phyloP scores from a whole-genome alignment of 2,329 filamentous ascomycete genomes.

The Ploettnerulaceae sp. region DNA sequence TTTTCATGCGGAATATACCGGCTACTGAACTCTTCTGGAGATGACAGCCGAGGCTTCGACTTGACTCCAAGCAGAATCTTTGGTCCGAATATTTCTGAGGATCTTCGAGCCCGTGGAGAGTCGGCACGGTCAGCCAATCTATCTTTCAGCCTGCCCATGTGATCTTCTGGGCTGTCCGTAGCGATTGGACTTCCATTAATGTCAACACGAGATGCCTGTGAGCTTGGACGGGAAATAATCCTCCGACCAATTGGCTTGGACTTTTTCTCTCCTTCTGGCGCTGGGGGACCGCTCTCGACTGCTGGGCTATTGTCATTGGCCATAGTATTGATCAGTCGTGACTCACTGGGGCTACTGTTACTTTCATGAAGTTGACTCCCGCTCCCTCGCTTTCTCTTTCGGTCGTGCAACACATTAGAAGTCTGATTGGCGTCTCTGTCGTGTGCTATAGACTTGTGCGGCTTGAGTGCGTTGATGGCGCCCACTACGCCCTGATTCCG shows the following conservation, averaged over 20 bases:
- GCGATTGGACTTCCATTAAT: slow-evolving; percentile 29
- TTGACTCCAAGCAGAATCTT: slow-evolving; percentile 19
- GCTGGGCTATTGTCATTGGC: not conserved
- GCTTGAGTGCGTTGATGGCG: slow-evolving; percentile 3
- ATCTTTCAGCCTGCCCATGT: slow-evolving; percentile 15
- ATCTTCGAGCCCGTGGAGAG: slow-evolving; percentile 2
- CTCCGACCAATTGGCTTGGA: not conserved
- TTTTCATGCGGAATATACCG: slow-evolving; percentile 31
- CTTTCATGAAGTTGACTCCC: no score
- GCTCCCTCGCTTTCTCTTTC: slow-evolving; percentile 5
- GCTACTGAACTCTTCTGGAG: slow-evolving; percentile 19
- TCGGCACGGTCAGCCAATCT: slow-evolving; percentile 5
- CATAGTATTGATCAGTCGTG: no score
- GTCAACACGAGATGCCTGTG: slow-evolving; percentile 26
- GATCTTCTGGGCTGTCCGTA: slow-evolving; percentile 13
- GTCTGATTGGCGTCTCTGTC: not conserved
- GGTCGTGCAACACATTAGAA: not conserved
- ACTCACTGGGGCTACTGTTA: no score
- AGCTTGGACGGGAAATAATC: slow-evolving; percentile 15
- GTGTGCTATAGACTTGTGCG: not conserved
- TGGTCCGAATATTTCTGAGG: slow-evolving; percentile 21
- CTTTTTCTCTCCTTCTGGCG: not conserved
- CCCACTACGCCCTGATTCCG: slow-evolving; percentile 24
- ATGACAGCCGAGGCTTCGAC: slow-evolving; percentile 24
- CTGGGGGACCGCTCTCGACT: not conserved